Base-by-base conservation (phyloP, 164 flowering plant genomes). In the Umbellularia californica region DNA sequence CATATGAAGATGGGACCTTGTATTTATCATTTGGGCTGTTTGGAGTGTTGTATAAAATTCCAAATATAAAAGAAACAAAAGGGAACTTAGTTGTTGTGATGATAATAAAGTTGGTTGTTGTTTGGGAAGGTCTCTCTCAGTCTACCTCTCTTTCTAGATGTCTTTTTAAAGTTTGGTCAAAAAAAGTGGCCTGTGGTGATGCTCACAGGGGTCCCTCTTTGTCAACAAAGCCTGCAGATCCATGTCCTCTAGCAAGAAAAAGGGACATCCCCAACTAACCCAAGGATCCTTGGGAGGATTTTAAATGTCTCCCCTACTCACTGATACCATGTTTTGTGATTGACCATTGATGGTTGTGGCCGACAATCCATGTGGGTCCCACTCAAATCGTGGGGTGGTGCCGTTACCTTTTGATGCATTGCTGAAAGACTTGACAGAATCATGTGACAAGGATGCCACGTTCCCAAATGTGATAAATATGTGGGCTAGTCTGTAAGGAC, bases 231-330 rank as follows among this genome's bases (percentile, higher is more conserved):
- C 68, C 67, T 62, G 74, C 74, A 33, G 9, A 1, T 10, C 4
- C 19, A 10, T 35, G 68, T 41, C 58, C 22, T 63, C 22, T 72
- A 60, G 55, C 24, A 20, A 41, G 68, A 33, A 72, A 60, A 72
- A 63, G 58, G 58, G 74, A 0, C 58, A 63, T 66, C 68, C 74
- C 74, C 74, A 72, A 72, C 74, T 72, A 72, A 72, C 68, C 68
- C 28, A 35, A 23, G 65, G 74, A 28, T 30, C 66, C 65, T 9
- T 0, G 19, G 13, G 23, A 58, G 74, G 74, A 71, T 71, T 58
- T 58, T 24, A 50, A 15, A 51, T 33, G 65, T 58, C 50, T 58
- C 62, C 35, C 62, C 35, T 24, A 9, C 14, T 71, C 15, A 58
- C 65, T 27, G n/a, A 25, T 58, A 35, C 65, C 74, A 71, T 65